Evolutionary conservation across 2,329 filamentous ascomycete species (phyloP).

Genomic region (Colletotrichum plurivorum): DNA sequence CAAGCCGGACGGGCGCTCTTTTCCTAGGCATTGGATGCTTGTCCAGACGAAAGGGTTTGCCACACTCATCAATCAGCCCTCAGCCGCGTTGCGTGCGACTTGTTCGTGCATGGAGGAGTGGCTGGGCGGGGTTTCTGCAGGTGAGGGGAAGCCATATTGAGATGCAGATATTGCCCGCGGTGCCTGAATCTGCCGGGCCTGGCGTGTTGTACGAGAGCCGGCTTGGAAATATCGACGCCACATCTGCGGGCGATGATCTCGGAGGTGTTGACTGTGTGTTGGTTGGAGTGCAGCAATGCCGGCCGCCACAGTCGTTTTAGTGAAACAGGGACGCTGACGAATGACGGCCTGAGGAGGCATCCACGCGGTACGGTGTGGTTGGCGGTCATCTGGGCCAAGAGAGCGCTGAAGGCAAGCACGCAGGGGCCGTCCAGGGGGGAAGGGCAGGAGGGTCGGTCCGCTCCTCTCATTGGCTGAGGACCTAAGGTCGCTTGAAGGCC

Average conservation of each 20-base stretch:
- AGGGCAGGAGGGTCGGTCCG: neutral
- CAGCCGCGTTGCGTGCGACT: neutral
- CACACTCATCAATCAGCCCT: neutral
- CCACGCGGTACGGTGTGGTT: slow-evolving; percentile 7
- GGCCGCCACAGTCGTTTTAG: slow-evolving; percentile 8
- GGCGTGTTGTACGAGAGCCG: neutral
- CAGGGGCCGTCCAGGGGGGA: slow-evolving; percentile 19
- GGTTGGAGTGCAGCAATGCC: neutral
- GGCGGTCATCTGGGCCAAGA: slow-evolving; percentile 22
- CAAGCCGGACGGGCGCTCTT: slow-evolving; percentile 1
- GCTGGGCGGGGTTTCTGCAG: neutral
- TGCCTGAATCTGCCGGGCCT: neutral
- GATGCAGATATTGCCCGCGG: neutral
- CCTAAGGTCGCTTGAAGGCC: slow-evolving; percentile 16
- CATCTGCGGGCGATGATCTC: slow-evolving; percentile 2
- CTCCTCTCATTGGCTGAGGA: neutral
- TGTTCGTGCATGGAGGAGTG: neutral
- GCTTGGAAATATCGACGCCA: slow-evolving; percentile 10
- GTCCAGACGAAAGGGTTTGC: slow-evolving; percentile 20
- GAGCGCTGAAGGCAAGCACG: neutral
- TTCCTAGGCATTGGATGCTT: slow-evolving; percentile 14
- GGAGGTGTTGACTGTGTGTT: slow-evolving; percentile 4
- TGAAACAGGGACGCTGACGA: slow-evolving; percentile 33
- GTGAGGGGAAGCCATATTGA: neutral
- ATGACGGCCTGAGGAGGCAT: slow-evolving; percentile 19